Conservation (phyloP, 2,329 filamentous ascomycete species). For the Thielaviopsis ethacetica region DNA sequence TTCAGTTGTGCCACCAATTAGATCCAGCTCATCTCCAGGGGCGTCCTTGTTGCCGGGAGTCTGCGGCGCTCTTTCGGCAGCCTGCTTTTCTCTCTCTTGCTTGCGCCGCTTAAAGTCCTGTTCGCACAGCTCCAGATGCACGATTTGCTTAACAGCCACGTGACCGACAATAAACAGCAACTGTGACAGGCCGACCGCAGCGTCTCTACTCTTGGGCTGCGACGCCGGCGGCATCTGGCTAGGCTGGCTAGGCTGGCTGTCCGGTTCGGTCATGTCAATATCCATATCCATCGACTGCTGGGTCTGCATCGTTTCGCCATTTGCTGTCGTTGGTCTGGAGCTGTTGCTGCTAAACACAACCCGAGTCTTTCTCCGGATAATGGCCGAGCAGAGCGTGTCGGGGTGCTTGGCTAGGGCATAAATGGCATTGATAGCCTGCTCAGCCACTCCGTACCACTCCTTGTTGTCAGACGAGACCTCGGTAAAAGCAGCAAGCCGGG, state of each 20-base stretch:
- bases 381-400: constrained; percentile 80
- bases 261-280: constrained; percentile 15
- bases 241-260: constrained; percentile 15
- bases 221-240: constrained; percentile 21
- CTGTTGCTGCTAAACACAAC: constrained; percentile 48
- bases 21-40: constrained; percentile 77
- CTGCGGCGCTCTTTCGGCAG: constrained; percentile 26
- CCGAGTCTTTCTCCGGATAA: constrained; percentile 73
- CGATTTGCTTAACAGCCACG: constrained; percentile 96
- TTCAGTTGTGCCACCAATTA: constrained; percentile 91
- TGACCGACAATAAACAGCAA: constrained; percentile 91
- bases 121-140: constrained; percentile 93
- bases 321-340: constrained; percentile 17
- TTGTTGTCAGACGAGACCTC: constrained; percentile 79
- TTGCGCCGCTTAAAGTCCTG: constrained; percentile 96
- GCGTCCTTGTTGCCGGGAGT: constrained; percentile 36
- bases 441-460: constrained; percentile 91
- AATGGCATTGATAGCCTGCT: constrained; percentile 90
- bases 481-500: constrained; percentile 65
- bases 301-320: constrained; percentile 21
- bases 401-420: constrained; percentile 90
- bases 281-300: constrained; percentile 15
- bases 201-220: constrained; percentile 33
- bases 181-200: constrained; percentile 67
- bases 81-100: constrained; percentile 64